Conservation (phyloP, 1,139 yeast species). For the Magnusiomyces paraingens region DNA sequence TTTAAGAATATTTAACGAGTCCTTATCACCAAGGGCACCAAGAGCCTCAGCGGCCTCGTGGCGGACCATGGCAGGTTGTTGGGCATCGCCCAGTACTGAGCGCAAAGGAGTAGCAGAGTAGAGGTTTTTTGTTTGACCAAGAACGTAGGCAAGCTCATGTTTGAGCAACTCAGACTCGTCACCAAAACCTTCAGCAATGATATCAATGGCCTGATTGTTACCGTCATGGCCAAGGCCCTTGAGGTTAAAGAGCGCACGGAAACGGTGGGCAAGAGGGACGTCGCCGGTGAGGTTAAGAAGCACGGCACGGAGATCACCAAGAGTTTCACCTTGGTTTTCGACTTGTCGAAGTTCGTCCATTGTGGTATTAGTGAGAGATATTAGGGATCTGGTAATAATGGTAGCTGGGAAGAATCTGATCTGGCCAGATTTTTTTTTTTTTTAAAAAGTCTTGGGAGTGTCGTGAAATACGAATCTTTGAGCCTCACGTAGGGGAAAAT, state of each 20-base stretch:
- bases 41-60: constrained; percentile 99
- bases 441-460: too few relatives aligned
- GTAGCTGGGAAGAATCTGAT: not conserved
- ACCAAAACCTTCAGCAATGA: constrained; percentile 71
- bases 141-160: constrained; percentile 97
- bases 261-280: constrained; percentile 72
- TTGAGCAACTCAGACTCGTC: constrained; percentile 89
- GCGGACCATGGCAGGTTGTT: constrained; percentile 87
- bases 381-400: not conserved
- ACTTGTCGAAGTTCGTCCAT: constrained; percentile 36
- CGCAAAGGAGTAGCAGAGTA: constrained; percentile 70
- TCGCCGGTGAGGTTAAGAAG: constrained; percentile 43
- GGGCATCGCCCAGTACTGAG: constrained; percentile 55
- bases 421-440: too few relatives aligned
- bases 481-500: not conserved
- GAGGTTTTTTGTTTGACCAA: constrained; percentile 88
- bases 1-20: constrained; percentile 62
- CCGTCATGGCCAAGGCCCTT: constrained; percentile 72
- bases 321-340: constrained; percentile 29
- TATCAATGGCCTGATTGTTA: constrained; percentile 63
- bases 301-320: constrained; percentile 24
- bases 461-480: too few relatives aligned
- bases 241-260: constrained; percentile 87
- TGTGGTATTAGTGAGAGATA: not conserved
- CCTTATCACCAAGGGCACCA: constrained; percentile 86